Evolutionary conservation across 345 rosid genomes (phyloP), one percentile per base, ranked within the genome.

Genomic region (Viola odorata): DNA sequence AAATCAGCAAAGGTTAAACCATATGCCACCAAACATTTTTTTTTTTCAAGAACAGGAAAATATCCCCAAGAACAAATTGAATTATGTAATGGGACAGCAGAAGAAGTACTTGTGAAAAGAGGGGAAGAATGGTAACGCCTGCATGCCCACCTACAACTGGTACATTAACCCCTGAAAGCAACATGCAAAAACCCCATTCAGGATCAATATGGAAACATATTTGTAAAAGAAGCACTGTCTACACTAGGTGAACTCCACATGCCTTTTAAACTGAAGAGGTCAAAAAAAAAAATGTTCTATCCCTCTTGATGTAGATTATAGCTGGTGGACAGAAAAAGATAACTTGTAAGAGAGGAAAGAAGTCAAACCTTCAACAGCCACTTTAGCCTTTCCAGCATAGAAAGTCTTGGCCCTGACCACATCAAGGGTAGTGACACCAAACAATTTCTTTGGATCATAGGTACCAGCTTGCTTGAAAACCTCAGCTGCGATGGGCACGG

Each of bases 81-180:
- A 47, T 3, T 47, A 47, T 47, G 12, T 47, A 12, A 42, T 6
- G 13, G 50, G 4, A 9, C 5, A 47, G 50, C 50, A 10, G 13
- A n/a, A n/a, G 13, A 49, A 15, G 51, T 59, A 87, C 96, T 62
- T 90, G 91, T 65, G 91, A 87, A 70, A 87, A 85, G 53, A 87
- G 82, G 12, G 96, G 97, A 45, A 85, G 91, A 73, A 84, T 85
- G 8, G 91, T 87, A 37, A 90, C 60, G 23, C 92, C 97, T 3
- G 96, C 97, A 76, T 90, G 91, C 53, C 96, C 92, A 56, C 97
- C 97, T 66, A 87, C 83, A 62, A 84, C 96, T 0, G 97, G 96
- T 53, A 87, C 89, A 66, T 85, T 80, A 62, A 85, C 91, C 55
- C 55, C 97, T 89, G 85, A 56, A 62, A 56, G 53, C n/a, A 17